Evolutionary conservation across 345 rosid genomes (phyloP).

Genomic region (Acer saccharum): DNA sequence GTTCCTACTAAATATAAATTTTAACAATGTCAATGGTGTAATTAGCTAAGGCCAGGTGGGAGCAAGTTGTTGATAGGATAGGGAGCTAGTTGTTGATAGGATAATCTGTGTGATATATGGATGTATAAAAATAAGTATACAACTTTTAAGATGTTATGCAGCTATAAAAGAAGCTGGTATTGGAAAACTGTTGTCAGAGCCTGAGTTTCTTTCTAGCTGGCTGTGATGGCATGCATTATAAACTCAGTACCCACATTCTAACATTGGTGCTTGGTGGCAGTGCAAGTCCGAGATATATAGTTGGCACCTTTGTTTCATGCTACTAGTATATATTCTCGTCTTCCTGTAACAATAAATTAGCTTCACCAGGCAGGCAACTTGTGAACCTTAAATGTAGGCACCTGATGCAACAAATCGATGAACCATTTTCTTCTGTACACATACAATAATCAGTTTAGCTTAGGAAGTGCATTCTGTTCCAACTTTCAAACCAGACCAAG

Average conservation of each 20-base stretch:
- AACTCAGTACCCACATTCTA: too few relatives aligned
- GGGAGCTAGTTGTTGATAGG: not conserved
- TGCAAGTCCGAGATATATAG: not conserved
- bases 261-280: not conserved
- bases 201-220: not conserved
- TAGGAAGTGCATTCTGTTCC: not conserved
- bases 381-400: not conserved
- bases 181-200: not conserved
- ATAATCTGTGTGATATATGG: not conserved
- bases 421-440: not conserved
- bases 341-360: not conserved
- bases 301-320: too few relatives aligned
- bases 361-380: not conserved
- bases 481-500: not conserved
- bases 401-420: not conserved
- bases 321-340: not conserved
- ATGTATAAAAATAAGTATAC: not conserved
- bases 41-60: not conserved
- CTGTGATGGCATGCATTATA: not conserved
- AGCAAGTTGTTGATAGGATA: not conserved
- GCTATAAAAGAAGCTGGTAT: not conserved
- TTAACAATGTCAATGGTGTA: not conserved
- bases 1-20: not conserved
- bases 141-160: not conserved
- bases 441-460: not conserved